phyloP scores from a whole-genome alignment of 139 green algal genomes.

The Micromonas commoda region DNA sequence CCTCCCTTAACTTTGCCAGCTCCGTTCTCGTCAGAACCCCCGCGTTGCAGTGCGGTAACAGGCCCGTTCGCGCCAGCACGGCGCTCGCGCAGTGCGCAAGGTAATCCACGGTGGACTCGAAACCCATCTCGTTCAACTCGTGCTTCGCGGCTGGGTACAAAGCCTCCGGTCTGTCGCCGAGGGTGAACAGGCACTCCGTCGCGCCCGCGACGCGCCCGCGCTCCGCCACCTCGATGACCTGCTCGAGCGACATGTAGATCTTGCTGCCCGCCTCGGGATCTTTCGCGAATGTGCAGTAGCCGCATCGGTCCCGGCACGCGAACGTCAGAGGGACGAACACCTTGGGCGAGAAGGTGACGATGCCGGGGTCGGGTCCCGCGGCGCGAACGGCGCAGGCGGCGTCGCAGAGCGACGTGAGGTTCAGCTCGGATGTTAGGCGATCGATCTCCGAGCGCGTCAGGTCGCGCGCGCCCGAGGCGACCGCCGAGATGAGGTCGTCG shows the following conservation, averaged over 20 bases:
- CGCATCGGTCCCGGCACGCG: conserved; percentile 66
- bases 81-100: conserved; percentile 58
- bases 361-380: background rate
- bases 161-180: conserved; percentile 82
- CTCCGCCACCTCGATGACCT: conserved; percentile 59
- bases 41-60: conserved; percentile 58
- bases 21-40: conserved; percentile 53
- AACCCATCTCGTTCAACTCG: conserved; percentile 63
- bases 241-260: conserved; percentile 72
- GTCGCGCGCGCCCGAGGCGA: background rate
- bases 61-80: conserved; percentile 18
- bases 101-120: conserved; percentile 65
- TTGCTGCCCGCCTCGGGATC: conserved; percentile 36
- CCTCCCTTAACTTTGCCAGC: conserved; percentile 38
- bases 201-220: conserved; percentile 59
- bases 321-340: conserved; percentile 83
- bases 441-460: background rate
- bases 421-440: background rate
- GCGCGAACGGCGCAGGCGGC: background rate
- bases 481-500: background rate
- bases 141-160: conserved; percentile 53
- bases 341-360: conserved; percentile 81
- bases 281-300: conserved; percentile 83
- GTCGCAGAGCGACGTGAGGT: background rate
- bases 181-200: conserved; percentile 79